Conservation (phyloP, 176 grass and related monocot species). For the Triticum timopheevii region DNA sequence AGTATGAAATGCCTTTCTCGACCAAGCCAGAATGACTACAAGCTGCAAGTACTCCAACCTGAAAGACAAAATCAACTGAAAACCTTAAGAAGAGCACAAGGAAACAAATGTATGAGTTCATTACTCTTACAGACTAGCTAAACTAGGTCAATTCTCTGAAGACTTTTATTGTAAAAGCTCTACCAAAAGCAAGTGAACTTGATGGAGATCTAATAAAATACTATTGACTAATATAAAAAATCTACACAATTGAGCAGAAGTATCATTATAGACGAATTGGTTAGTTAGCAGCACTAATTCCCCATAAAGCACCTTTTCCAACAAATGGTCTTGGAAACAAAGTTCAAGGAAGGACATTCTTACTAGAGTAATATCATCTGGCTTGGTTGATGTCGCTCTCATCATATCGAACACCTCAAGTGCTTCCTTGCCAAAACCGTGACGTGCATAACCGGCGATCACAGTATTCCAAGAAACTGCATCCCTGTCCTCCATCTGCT, state of each 20-base stretch:
- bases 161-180: background rate
- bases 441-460: conserved; percentile 78
- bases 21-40: conserved; percentile 90
- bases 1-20: conserved; percentile 82
- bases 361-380: conserved; percentile 91
- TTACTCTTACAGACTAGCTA: background rate
- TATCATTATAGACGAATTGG: background rate
- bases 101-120: background rate
- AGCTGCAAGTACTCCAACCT: conserved; percentile 88
- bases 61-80: conserved; percentile 27
- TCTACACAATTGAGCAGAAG: background rate
- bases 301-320: background rate
- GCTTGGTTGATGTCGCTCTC: conserved; percentile 57
- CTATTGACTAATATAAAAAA: background rate
- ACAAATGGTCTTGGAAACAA: background rate
- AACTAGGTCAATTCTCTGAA: background rate
- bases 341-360: conserved; percentile 11
- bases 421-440: conserved; percentile 78
- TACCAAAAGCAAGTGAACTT: conserved; percentile 18
- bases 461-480: conserved; percentile 93
- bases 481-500: conserved; percentile 85
- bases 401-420: conserved; percentile 67
- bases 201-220: background rate
- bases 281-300: conserved; percentile 12
- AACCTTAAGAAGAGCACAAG: conserved; percentile 8